These are phyloP conservation scores for Leptographium procerum DNA, from an alignment of 2,329 filamentous ascomycete genomes.

Conservation along the genomic window DNA sequence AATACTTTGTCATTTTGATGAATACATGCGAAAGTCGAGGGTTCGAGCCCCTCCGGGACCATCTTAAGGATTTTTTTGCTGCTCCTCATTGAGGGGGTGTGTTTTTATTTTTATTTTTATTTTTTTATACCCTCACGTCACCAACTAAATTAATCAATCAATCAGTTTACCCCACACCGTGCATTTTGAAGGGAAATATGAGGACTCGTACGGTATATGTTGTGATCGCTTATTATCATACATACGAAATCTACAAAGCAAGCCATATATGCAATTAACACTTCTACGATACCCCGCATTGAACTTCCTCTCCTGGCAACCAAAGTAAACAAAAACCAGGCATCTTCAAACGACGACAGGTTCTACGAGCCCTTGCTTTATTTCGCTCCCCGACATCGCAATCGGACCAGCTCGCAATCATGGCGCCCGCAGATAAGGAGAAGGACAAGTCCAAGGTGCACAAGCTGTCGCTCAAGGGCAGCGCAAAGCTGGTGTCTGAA, in stretches of 20 bases:
- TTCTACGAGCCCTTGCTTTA: not conserved
- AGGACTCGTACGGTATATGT: no score
- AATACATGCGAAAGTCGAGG: no score
- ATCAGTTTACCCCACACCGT: no score
- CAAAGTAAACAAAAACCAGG: constrained; percentile 4
- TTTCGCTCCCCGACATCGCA: not conserved
- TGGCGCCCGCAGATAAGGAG: constrained; percentile 21
- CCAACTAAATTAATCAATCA: no score
- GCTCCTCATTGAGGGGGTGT: no score
- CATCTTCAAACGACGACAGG: not conserved
- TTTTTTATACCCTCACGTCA: no score
- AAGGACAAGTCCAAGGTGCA: constrained; percentile 81
- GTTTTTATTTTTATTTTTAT: no score
- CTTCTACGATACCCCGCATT: not conserved
- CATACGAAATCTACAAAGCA: not conserved
- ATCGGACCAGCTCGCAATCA: not conserved
- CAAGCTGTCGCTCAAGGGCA: constrained; percentile 82
- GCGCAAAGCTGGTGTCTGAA: constrained; percentile 80
- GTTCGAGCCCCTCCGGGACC: no score
- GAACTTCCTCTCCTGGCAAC: constrained; percentile 1
- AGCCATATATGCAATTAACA: not conserved
- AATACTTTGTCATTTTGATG: no score
- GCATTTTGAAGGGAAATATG: no score
- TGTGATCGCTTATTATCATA: no score
- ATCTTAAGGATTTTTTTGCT: no score